Evolutionary conservation across 73 alveolate genomes (phyloP).

Genomic region (Symbiodinium natans): DNA sequence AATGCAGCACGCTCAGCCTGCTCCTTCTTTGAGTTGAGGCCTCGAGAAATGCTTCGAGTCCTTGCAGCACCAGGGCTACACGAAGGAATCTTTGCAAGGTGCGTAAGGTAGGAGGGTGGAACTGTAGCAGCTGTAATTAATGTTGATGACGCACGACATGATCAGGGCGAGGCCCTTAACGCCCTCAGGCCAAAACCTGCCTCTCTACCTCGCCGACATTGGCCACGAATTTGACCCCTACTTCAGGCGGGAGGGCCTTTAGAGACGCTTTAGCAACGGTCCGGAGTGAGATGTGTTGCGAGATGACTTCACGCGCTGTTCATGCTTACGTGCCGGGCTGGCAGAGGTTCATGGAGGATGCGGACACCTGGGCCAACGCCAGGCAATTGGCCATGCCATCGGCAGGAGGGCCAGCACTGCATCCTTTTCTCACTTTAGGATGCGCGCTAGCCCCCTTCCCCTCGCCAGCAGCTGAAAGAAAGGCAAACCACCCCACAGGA

Average conservation of each 20-base stretch:
- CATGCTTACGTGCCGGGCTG: no score
- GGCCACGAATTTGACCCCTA: constrained; percentile 69
- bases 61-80: constrained; percentile 37
- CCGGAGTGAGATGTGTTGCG: no score
- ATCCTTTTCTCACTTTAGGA: background rate
- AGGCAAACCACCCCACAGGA: background rate
- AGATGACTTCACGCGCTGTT: no score
- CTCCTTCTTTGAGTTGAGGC: no score
- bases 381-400: constrained; percentile 13
- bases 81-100: constrained; percentile 9
- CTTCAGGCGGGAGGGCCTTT: background rate
- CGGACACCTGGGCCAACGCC: constrained; percentile 64
- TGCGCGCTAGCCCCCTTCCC: background rate
- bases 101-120: constrained; percentile 3
- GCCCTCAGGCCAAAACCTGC: background rate
- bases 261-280: no score
- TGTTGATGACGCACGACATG: no score
- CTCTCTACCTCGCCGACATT: constrained; percentile 19
- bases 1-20: no score
- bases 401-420: constrained; percentile 2
- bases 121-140: no score
- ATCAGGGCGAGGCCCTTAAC: background rate
- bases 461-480: no score
- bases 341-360: constrained; percentile 4
- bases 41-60: constrained; percentile 59